Conservation (phyloP, 2,329 filamentous ascomycete species). For the Botryotinia convoluta region DNA sequence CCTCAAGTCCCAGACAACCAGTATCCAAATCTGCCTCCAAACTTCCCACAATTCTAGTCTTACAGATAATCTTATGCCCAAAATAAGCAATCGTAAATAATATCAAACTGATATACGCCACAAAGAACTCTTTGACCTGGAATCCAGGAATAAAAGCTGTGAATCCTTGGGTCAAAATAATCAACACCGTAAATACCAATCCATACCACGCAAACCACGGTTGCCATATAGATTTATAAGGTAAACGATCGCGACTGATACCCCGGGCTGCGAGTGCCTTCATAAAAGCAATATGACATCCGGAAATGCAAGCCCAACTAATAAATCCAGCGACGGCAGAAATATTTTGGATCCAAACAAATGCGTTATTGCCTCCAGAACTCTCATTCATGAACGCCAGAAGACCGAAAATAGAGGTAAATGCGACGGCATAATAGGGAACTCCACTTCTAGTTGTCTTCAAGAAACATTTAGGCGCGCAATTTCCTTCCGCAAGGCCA, state of each 20-base stretch:
- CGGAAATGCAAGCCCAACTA: constrained; percentile 64
- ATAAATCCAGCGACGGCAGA: constrained; percentile 68
- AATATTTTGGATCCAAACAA: constrained; percentile 72
- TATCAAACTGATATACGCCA: constrained; percentile 62
- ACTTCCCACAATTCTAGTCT: constrained; percentile 40
- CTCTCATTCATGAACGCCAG: constrained; percentile 68
- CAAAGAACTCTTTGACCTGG: constrained; percentile 59
- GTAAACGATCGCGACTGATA: constrained; percentile 55
- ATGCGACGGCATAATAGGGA: constrained; percentile 52
- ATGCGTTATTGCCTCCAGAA: constrained; percentile 56
- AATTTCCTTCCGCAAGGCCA: constrained; percentile 50
- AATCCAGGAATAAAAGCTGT: constrained; percentile 61
- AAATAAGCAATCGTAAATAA: constrained; percentile 59
- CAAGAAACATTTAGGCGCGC: constrained; percentile 56
- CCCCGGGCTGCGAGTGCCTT: constrained; percentile 55
- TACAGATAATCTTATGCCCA: constrained; percentile 54
- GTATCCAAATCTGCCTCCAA: constrained; percentile 45
- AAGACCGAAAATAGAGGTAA: constrained; percentile 57
- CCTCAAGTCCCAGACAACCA: constrained; percentile 35
- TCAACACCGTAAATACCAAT: constrained; percentile 61
- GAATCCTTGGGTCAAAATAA: constrained; percentile 68
- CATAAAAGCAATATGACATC: constrained; percentile 65
- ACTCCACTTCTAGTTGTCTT: constrained; percentile 49
- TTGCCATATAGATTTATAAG: constrained; percentile 60
- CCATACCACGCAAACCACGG: constrained; percentile 65